Evolutionary conservation across 257 asterid genomes (phyloP).

Genomic region (Capsicum pubescens): DNA sequence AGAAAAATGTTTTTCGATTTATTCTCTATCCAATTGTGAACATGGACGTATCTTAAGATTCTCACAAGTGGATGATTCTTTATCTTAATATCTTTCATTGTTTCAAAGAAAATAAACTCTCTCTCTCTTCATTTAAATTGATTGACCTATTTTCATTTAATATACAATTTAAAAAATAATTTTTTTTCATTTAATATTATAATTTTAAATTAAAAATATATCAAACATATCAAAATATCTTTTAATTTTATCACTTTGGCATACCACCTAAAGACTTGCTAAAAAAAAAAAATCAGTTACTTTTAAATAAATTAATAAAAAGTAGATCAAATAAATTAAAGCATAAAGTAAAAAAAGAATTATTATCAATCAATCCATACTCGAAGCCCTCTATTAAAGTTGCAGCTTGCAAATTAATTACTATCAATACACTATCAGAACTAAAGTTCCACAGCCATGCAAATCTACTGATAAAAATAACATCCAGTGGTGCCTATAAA

Average conservation of each 20-base stretch:
- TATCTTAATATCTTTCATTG: background rate
- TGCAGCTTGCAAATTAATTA: background rate
- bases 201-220: too few species aligned
- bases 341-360: background rate
- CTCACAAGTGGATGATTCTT: background rate
- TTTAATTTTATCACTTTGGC: too few species aligned
- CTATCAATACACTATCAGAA: background rate
- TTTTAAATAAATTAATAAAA: too few species aligned
- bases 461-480: background rate
- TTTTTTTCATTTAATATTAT: too few species aligned
- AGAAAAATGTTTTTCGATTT: background rate
- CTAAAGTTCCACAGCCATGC: background rate
- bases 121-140: too few species aligned
- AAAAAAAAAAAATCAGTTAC: too few species aligned
- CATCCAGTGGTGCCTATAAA: too few species aligned
- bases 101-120: background rate
- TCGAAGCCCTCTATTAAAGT: background rate
- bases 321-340: too few species aligned
- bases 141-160: too few species aligned
- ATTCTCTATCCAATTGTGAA: background rate
- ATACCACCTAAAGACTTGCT: too few species aligned
- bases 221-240: too few species aligned
- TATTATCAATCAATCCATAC: background rate
- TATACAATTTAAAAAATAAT: too few species aligned
- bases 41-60: background rate